phyloP scores from a whole-genome alignment of 1,139 yeast species.

The Candida freyschussii region DNA sequence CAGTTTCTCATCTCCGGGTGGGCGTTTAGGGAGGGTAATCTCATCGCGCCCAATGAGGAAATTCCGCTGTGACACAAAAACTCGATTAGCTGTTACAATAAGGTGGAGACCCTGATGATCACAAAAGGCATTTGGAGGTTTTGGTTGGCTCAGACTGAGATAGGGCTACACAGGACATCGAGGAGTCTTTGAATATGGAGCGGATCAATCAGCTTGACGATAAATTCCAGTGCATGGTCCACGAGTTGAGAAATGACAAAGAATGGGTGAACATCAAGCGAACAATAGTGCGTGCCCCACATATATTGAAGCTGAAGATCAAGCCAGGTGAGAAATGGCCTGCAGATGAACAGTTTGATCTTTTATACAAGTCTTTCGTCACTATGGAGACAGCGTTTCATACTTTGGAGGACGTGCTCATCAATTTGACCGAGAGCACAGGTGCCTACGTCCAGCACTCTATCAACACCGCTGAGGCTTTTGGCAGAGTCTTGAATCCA shows the following conservation, averaged over 20 bases:
- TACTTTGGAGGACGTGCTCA: conserved; percentile 25
- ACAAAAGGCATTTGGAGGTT: too few relatives aligned
- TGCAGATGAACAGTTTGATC: conserved; percentile 39
- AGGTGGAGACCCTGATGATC: too few relatives aligned
- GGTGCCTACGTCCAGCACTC: conserved; percentile 23
- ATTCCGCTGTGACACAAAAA: too few relatives aligned
- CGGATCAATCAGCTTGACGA: conserved; percentile 10
- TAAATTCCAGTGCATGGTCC: conserved; percentile 21
- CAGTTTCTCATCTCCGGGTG: too few relatives aligned
- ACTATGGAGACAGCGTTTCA: conserved; percentile 23
- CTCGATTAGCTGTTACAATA: too few relatives aligned
- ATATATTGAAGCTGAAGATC: conserved; percentile 33
- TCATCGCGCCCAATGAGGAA: too few relatives aligned
- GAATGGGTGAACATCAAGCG: conserved; percentile 24
- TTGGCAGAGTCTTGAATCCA: conserved; percentile 27
- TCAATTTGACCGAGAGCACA: conserved; percentile 17
- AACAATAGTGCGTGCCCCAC: conserved; percentile 30
- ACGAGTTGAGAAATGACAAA: conserved; percentile 22
- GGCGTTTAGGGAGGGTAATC: too few relatives aligned
- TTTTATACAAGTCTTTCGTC: conserved; percentile 24
- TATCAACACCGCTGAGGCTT: conserved; percentile 20
- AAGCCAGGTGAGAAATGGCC: conserved; percentile 30
- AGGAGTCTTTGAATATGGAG: too few relatives aligned
- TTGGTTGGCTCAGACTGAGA: too few relatives aligned
- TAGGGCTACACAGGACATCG: too few relatives aligned